Evolutionary conservation across 2,329 filamentous ascomycete genomes (phyloP).

Genomic region (Metarhizium sp.): DNA sequence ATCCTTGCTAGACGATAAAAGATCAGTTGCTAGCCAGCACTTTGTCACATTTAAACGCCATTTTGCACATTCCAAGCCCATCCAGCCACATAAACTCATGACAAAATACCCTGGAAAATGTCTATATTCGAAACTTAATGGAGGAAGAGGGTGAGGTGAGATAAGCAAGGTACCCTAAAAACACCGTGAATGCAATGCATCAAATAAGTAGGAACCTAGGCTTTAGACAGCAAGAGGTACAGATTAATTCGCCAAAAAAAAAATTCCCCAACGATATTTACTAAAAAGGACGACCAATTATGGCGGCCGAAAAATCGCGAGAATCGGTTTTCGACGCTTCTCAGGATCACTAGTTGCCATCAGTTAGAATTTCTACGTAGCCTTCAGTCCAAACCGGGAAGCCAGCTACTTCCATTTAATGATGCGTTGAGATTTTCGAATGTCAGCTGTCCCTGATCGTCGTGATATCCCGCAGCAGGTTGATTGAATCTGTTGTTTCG

Average conservation of each 20-base stretch:
- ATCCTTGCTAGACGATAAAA: too few relatives aligned
- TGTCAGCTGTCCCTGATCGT: conserved; percentile 14
- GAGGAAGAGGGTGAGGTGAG: too few relatives aligned
- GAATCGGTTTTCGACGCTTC: not conserved
- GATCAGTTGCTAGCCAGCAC: not conserved
- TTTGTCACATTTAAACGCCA: not conserved
- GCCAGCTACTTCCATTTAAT: conserved; percentile 23
- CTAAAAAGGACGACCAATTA: not conserved
- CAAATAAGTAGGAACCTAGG: not conserved
- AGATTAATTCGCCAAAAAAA: not conserved
- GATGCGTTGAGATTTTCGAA: conserved; percentile 24
- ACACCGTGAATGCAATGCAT: not conserved
- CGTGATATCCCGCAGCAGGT: conserved; percentile 1
- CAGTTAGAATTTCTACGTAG: not conserved
- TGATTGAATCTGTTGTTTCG: conserved; percentile 8
- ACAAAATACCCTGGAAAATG: not conserved
- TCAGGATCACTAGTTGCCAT: not conserved
- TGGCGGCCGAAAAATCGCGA: not conserved
- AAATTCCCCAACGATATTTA: not conserved
- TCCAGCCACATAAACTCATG: not conserved
- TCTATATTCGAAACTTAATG: too few relatives aligned
- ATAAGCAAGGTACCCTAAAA: too few relatives aligned
- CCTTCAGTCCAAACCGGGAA: conserved; percentile 24
- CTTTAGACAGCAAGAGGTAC: not conserved
- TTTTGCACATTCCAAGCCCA: not conserved